Conservation (phyloP, 2,329 filamentous ascomycete genomes). For the Knoxdaviesia capensis region DNA sequence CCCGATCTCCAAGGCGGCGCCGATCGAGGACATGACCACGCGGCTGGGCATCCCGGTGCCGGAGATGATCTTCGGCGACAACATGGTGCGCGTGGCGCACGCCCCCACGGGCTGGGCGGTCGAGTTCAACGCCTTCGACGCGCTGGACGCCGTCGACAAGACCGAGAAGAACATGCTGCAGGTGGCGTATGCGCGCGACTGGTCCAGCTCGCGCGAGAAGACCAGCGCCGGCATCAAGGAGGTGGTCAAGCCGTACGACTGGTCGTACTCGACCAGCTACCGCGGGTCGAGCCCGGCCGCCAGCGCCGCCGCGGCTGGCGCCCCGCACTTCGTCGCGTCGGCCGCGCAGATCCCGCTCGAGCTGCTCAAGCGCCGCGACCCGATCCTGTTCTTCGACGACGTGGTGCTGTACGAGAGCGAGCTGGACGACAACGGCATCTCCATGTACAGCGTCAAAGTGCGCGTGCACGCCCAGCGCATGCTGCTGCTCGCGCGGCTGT, state of each 20-base stretch:
- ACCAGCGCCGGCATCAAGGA: slow-evolving; percentile 79
- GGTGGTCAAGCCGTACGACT: slow-evolving; percentile 90
- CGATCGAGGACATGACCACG: slow-evolving; percentile 69
- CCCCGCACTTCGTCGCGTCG: slow-evolving; percentile 9
- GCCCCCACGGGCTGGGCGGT: slow-evolving; percentile 56
- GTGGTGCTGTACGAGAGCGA: slow-evolving; percentile 95
- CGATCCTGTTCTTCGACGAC: slow-evolving; percentile 92
- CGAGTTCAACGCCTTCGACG: slow-evolving; percentile 68
- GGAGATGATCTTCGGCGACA: slow-evolving; percentile 99
- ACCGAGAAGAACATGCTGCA: slow-evolving; percentile 79
- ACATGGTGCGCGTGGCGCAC: slow-evolving; percentile 60
- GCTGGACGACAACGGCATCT: slow-evolving; percentile 91
- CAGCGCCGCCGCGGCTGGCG: slow-evolving; percentile 1
- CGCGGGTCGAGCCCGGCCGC: slow-evolving; percentile 26
- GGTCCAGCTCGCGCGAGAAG: slow-evolving; percentile 48
- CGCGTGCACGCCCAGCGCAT: slow-evolving; percentile 81
- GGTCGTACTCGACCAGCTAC: slow-evolving; percentile 90
- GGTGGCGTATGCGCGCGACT: slow-evolving; percentile 80
- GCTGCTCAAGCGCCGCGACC: slow-evolving; percentile 71
- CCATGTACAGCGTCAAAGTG: slow-evolving; percentile 74
- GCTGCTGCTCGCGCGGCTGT: slow-evolving; percentile 68
- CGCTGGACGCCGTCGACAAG: slow-evolving; percentile 83
- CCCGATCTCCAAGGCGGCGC: slow-evolving; percentile 79
- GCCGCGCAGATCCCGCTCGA: slow-evolving; percentile 53
- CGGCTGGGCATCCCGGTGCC: slow-evolving; percentile 72